Evolutionary conservation across 2,329 filamentous ascomycete species (phyloP).

Genomic region (Alternaria burnsii): DNA sequence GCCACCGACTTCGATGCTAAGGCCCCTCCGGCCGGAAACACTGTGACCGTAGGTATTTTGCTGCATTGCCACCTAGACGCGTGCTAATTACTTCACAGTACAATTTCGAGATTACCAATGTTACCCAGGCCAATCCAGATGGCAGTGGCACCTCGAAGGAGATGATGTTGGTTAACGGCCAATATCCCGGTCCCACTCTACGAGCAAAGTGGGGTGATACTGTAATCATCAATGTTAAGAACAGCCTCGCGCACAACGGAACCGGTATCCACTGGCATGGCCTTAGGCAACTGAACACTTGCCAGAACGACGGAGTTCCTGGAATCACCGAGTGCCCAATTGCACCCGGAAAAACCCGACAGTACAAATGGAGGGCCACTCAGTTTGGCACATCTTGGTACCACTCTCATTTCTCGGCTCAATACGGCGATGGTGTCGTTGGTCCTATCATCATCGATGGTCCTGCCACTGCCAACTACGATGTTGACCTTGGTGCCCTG

Average conservation of each 20-base stretch:
- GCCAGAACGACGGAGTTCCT: slow-evolving; percentile 65
- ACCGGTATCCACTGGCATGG: slow-evolving; percentile 64
- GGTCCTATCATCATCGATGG: slow-evolving; percentile 54
- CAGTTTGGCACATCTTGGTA: slow-evolving; percentile 58
- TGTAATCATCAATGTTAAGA: slow-evolving; percentile 52
- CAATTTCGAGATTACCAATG: slow-evolving; percentile 53
- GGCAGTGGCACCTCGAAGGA: slow-evolving; percentile 46
- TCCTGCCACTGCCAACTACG: slow-evolving; percentile 56
- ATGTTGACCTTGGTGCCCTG: slow-evolving; percentile 69
- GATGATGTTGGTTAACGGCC: slow-evolving; percentile 59
- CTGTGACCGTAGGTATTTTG: slow-evolving; percentile 35
- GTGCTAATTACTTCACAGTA: slow-evolving; percentile 38
- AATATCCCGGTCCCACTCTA: slow-evolving; percentile 68
- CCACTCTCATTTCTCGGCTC: slow-evolving; percentile 54
- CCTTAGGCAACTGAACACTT: slow-evolving; percentile 48
- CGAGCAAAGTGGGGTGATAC: slow-evolving; percentile 52
- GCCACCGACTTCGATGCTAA: slow-evolving; percentile 58
- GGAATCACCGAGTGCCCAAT: slow-evolving; percentile 69
- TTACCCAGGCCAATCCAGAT: slow-evolving; percentile 51
- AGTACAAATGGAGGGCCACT: slow-evolving; percentile 66
- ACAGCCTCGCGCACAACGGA: slow-evolving; percentile 54
- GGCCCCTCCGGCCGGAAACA: slow-evolving; percentile 51
- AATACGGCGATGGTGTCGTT: slow-evolving; percentile 55
- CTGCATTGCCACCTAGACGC: too few relatives aligned
- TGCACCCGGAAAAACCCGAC: slow-evolving; percentile 64